Conservation (phyloP, 2,329 filamentous ascomycete genomes). For the Sclerotiophoma versabilis region DNA sequence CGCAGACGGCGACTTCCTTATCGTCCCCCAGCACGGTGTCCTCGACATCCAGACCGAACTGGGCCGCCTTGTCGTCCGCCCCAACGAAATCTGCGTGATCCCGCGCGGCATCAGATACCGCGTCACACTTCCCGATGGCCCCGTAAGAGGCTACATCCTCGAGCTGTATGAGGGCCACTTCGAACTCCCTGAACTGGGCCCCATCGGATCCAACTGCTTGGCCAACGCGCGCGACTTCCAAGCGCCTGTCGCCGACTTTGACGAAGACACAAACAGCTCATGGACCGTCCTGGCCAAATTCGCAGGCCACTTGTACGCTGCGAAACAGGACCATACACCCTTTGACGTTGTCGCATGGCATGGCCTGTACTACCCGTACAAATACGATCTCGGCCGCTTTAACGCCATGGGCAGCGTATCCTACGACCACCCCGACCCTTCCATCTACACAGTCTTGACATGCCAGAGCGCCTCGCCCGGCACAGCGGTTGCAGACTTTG, state of each 20-base stretch:
- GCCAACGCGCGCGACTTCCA: constrained; percentile 72
- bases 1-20: constrained; percentile 73
- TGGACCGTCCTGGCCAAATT: constrained; percentile 70
- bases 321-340: constrained; percentile 68
- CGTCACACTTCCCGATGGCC: constrained; percentile 66
- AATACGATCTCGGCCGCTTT: constrained; percentile 66
- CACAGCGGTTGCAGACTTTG: constrained; percentile 71
- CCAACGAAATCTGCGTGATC: constrained; percentile 72
- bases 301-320: constrained; percentile 66
- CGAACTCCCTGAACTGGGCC: constrained; percentile 70
- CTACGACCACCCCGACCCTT: constrained; percentile 71
- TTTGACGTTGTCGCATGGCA: constrained; percentile 78
- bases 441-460: constrained; percentile 71
- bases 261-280: constrained; percentile 61
- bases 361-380: constrained; percentile 70
- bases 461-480: constrained; percentile 64
- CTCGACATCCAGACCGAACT: constrained; percentile 74
- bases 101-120: constrained; percentile 71
- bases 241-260: constrained; percentile 65
- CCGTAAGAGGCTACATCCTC: constrained; percentile 70
- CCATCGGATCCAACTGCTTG: constrained; percentile 70
- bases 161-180: constrained; percentile 72
- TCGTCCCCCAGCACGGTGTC: constrained; percentile 69
- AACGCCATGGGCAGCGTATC: constrained; percentile 63
- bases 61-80: constrained; percentile 68